phyloP scores from a whole-genome alignment of 345 rosid genomes.

The Iberis pinnata region DNA sequence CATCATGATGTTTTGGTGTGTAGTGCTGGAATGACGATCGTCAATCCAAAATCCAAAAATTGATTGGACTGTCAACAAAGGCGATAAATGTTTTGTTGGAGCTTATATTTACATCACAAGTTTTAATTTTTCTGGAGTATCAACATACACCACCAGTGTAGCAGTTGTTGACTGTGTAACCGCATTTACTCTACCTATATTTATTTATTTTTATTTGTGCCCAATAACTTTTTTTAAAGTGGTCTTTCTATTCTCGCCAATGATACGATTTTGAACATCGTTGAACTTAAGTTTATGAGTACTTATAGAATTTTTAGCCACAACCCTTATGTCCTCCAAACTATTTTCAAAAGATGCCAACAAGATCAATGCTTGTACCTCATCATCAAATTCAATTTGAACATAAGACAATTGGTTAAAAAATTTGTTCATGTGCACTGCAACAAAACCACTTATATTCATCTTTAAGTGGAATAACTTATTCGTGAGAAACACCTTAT shows the following conservation, averaged over 20 bases:
- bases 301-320: background rate
- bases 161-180: background rate
- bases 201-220: background rate
- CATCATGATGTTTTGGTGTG: background rate
- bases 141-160: background rate
- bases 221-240: background rate
- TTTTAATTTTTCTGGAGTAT: background rate
- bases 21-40: background rate
- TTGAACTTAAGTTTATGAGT: background rate
- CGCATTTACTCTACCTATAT: background rate
- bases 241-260: background rate
- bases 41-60: background rate
- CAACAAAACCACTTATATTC: no score
- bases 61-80: background rate
- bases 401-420: background rate
- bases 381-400: no score
- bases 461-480: no score
- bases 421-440: background rate
- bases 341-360: background rate
- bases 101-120: background rate
- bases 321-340: background rate
- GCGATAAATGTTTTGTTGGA: background rate
- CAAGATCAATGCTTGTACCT: background rate
- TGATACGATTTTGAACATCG: background rate
- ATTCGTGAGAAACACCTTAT: background rate